Evolutionary conservation across 2,329 filamentous ascomycete genomes (phyloP), one percentile per base, ranked within the genome.

Genomic region (Colletotrichum sp.): DNA sequence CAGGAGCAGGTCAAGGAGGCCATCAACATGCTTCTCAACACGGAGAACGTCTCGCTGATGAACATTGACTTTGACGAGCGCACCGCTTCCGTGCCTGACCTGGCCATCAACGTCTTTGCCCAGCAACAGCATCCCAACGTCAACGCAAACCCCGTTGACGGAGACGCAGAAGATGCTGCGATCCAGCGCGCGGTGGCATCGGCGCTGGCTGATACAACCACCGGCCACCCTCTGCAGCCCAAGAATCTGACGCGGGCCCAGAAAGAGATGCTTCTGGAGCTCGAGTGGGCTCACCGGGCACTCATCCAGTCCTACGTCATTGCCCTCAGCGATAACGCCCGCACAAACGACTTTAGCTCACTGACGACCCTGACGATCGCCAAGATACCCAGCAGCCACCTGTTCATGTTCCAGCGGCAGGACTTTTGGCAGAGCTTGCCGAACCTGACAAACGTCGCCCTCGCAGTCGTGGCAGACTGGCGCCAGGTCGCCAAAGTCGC

Each of bases 261-360:
- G 81, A 91, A 89, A 69, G 92, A 94, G 82, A 92, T 93, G 90
- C 83, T 95, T 3, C 84, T 93, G 49, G 93, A 95, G 81, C 90
- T 92, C 5, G 90, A 92, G 69, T 94, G 93, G 91, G 92, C 92
- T 8, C 92, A 95, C 78, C 87, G 90, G 69, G 93, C 92, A 21
- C 93, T 95, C 81, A 86, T 95, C 63, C 90, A 92, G 65, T 93
- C 93, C 1, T 95, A 93, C 78, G 89, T 92, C 78, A 89, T 94
- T 64, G 90, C 92, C 2, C 83, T 94, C 59, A 90, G 92, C 28
- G 92, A 94, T 79, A 93, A 93, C 75, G 81, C 83, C 18, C 65
- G 71, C 12, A 85, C 86, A 6, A 78, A 80, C 7, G 88, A 86
- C 3, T 93, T 94, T 78, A 75, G 80, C 9, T 83, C 86, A 8